Evolutionary conservation across 2,329 filamentous ascomycete genomes (phyloP).

Genomic region (Microsporum ferrugineum): DNA sequence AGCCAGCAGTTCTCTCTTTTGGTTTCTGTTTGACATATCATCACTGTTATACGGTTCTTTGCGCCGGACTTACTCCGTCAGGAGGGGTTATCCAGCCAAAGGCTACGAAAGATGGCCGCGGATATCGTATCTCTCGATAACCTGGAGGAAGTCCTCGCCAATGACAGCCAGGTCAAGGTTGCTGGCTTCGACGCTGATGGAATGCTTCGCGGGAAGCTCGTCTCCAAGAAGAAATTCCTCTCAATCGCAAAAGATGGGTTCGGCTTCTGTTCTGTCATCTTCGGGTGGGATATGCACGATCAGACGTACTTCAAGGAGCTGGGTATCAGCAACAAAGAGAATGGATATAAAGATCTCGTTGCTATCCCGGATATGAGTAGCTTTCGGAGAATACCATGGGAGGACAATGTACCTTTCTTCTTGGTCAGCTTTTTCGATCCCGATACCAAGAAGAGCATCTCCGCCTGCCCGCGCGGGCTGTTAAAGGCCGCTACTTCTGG

Average conservation of each 20-base stretch:
- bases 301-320: constrained; percentile 78
- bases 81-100: background rate
- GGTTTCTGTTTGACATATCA: background rate
- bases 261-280: constrained; percentile 88
- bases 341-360: constrained; percentile 77
- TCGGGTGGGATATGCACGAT: constrained; percentile 97
- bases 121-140: constrained; percentile 44
- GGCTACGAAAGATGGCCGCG: background rate
- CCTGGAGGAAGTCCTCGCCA: constrained; percentile 53
- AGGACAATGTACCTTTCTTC: constrained; percentile 75
- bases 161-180: constrained; percentile 73
- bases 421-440: constrained; percentile 74
- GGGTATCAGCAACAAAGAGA: constrained; percentile 76
- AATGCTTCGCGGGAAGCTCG: constrained; percentile 74
- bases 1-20: background rate
- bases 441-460: constrained; percentile 58
- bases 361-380: constrained; percentile 67
- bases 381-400: constrained; percentile 82
- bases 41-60: background rate
- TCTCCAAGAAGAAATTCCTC: constrained; percentile 87
- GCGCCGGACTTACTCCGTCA: background rate
- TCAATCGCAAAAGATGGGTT: constrained; percentile 71
- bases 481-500: constrained; percentile 58
- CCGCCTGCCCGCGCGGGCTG: constrained; percentile 67
- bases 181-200: constrained; percentile 82